phyloP scores from a whole-genome alignment of 169 alveolate species.

The Plasmodium falciparum region DNA sequence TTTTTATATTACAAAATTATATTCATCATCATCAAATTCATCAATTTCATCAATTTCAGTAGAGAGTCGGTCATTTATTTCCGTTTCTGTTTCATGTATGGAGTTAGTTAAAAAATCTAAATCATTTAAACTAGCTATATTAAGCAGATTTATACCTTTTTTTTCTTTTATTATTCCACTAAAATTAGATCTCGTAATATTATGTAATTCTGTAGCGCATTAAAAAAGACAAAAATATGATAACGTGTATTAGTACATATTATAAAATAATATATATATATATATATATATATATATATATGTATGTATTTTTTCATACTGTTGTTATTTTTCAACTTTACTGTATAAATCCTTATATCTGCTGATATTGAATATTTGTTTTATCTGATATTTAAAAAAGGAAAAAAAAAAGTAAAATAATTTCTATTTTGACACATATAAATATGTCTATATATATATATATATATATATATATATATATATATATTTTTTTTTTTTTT shows the following conservation, averaged over 20 bases:
- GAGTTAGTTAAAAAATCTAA: conserved; percentile 30
- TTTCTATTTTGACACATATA: background rate
- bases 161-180: conserved; percentile 35
- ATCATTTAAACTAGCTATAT: conserved; percentile 23
- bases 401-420: background rate
- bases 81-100: conserved; percentile 36
- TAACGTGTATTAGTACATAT: background rate
- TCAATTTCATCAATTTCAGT: conserved; percentile 47
- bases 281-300: background rate
- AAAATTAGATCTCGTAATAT: conserved; percentile 9
- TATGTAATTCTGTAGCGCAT: conserved; percentile 25
- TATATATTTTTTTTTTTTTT: background rate
- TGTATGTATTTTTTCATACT: background rate
- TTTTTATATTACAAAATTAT: conserved; percentile 47
- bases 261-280: background rate
- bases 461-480: conserved; percentile 9
- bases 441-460: conserved; percentile 4
- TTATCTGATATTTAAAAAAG: conserved; percentile 24
- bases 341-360: conserved; percentile 39
- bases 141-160: conserved; percentile 24
- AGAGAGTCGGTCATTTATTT: conserved; percentile 23
- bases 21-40: conserved; percentile 57
- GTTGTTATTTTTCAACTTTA: conserved; percentile 7
- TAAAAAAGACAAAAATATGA: background rate
- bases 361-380: conserved; percentile 17